Percentiles rank a stretch among this genome's conserved stretches.
Conservation (phyloP, 768 basidiomycete genomes). For the Lactarius deliciosus region DNA sequence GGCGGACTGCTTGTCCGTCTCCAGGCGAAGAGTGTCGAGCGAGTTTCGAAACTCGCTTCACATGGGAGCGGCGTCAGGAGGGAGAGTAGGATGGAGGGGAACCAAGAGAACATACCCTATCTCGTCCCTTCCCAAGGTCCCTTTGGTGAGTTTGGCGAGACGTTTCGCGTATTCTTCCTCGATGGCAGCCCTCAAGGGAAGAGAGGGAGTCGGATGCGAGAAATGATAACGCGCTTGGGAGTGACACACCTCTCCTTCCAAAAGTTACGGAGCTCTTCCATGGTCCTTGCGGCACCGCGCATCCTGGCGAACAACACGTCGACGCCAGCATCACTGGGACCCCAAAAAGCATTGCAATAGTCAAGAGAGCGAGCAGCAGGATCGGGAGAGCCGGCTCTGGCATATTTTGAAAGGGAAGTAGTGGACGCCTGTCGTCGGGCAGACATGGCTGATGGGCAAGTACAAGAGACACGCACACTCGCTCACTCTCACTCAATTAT, state of each 20-base stretch:
- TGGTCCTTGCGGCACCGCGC: conserved; percentile 79
- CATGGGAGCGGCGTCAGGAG: neutral
- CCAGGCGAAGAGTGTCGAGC: conserved; percentile 73
- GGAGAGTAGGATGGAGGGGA: neutral
- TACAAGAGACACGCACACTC: neutral
- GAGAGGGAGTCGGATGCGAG: conserved; percentile 5
- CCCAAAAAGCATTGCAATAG: conserved; percentile 99
- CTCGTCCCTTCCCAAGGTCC: conserved; percentile 80
- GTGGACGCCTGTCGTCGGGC: conserved; percentile 79
- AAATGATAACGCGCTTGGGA: conserved; percentile 6
- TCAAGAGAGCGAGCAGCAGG: conserved; percentile 57
- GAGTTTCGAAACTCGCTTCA: conserved; percentile 76
- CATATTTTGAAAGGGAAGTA: conserved; percentile 74
- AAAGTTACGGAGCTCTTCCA: conserved; percentile 83
- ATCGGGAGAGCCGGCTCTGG: conserved; percentile 54
- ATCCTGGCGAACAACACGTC: conserved; percentile 89
- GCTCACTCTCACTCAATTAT: neutral
- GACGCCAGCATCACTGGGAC: conserved; percentile 78
- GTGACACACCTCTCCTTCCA: conserved; percentile 89
- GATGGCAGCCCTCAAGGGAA: conserved; percentile 65
- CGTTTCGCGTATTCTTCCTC: conserved; percentile 96
- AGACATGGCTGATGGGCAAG: conserved; percentile 47
- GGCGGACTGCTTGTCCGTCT: conserved; percentile 80
- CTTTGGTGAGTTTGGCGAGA: conserved; percentile 74
- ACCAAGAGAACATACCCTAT: conserved; percentile 67